Base-by-base conservation (phyloP, 805 yeast genomes). In the Saccharomyces paradoxus region DNA sequence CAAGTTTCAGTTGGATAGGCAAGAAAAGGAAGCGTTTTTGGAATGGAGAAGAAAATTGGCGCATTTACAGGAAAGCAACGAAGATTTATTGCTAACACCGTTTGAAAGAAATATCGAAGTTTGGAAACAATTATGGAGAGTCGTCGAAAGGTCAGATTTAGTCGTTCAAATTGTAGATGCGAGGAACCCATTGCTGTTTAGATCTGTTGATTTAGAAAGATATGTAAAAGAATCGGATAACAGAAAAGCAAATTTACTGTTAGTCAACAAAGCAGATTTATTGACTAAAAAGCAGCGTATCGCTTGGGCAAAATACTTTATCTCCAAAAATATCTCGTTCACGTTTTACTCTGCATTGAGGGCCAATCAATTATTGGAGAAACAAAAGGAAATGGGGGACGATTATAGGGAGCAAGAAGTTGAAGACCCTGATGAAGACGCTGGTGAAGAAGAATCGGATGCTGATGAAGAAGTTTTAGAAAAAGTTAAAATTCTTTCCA, bases 51-150 rank as follows among this genome's bases (percentile, higher is more conserved):
- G 98, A 67, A 84, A 83, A 51, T 77, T 94, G 57, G 99, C 99
- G 0, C 71, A 78, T 48, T 75, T 94, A 54, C 95, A 91, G 59
- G 96, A 92, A 69, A 80, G 79, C 61, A 82, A 89, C 60, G 74
- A 70, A 17, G 96, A 92, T 69, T 76, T 94, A 63, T 75, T 91
- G 56, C 78, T 94, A 68, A 94, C 99, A 0, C 99, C 99, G 4
- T 94, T 92, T 67, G 99, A 94, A 75, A 83, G 99, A 75, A 94
- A 94, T 69, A 77, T 94, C 59, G 97, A 92, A 77, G 97, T 94
- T 55, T 94, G 99, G 99, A 84, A 94, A 68, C 99, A 94, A 73
- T 76, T 94, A 60, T 94, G 99, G 99, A 81, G 99, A 73, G 99
- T 94, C 48, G 87, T 90, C 26, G 99, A 94, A 71, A 82, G 98